These are phyloP conservation scores for Aotearoamyces nothofagi DNA, from an alignment of 2,329 filamentous ascomycete genomes.

Conservation along the genomic window DNA sequence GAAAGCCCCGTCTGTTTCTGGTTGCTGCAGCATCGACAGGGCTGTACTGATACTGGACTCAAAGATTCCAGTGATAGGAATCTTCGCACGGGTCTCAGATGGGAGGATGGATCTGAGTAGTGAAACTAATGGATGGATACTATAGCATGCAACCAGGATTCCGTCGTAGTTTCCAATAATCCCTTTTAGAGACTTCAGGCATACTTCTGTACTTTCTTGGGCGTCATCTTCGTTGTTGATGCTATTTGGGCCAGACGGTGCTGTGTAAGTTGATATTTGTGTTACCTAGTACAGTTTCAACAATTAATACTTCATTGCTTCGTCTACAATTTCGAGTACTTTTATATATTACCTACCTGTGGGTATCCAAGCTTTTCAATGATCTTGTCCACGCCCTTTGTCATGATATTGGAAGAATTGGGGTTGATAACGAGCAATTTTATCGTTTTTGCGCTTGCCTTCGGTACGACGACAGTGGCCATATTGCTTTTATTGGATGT, in stretches of 20 bases:
- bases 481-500: too few relatives aligned
- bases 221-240: constrained; percentile 69
- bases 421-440: constrained; percentile 63
- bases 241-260: constrained; percentile 47
- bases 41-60: constrained; percentile 55
- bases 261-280: constrained; percentile 49
- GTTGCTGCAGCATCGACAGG: constrained; percentile 23
- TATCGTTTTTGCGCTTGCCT: constrained; percentile 13
- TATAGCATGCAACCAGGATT: constrained; percentile 83
- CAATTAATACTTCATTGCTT: too few relatives aligned
- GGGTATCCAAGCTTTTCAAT: constrained; percentile 24
- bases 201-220: constrained; percentile 39
- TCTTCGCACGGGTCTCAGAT: constrained; percentile 3
- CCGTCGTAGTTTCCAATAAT: constrained; percentile 40
- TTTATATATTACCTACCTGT: constrained; percentile 4
- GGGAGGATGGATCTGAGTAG: constrained; percentile 29
- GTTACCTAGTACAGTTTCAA: too few relatives aligned
- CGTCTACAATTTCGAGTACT: too few relatives aligned
- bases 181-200: constrained; percentile 17
- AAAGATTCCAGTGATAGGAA: constrained; percentile 65
- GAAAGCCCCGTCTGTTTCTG: constrained; percentile 4
- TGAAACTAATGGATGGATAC: constrained; percentile 62
- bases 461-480: too few relatives aligned
- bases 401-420: constrained; percentile 61
- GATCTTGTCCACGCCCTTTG: constrained; percentile 38